Evolutionary conservation across 768 basidiomycete species (phyloP).

Genomic region (Naematelia aurantialba): DNA sequence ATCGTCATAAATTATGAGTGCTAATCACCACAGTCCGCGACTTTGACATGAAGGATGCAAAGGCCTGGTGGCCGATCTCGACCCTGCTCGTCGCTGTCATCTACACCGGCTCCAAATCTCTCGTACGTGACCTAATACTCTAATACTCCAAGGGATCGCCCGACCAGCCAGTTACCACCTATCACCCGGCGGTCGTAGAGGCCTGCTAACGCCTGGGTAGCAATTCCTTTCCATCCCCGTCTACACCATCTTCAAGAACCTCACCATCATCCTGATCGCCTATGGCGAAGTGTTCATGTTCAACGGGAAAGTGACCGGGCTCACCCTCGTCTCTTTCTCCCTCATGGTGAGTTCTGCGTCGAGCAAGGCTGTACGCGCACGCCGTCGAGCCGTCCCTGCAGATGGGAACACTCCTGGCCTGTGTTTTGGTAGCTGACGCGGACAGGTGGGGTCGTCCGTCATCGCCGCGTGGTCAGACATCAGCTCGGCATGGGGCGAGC

Average conservation of each 20-base stretch:
- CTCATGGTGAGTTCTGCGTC: slow-evolving; percentile 64
- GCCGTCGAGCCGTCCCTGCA: no score
- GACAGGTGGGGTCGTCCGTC: slow-evolving; percentile 71
- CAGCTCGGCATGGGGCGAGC: slow-evolving; percentile 50
- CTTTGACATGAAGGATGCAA: slow-evolving; percentile 79
- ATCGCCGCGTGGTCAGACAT: slow-evolving; percentile 95
- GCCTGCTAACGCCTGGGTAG: slow-evolving; percentile 52
- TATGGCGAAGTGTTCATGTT: slow-evolving; percentile 99
- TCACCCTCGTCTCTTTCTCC: slow-evolving; percentile 83
- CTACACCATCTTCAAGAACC: slow-evolving; percentile 92
- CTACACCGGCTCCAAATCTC: slow-evolving; percentile 93
- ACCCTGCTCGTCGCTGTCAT: slow-evolving; percentile 88
- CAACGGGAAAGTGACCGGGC: slow-evolving; percentile 75
- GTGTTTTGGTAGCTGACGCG: no score
- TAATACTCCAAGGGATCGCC: not conserved
- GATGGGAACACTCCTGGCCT: no score
- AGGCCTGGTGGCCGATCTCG: slow-evolving; percentile 91
- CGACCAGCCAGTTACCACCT: not conserved
- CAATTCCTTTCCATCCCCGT: slow-evolving; percentile 95
- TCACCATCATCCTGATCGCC: slow-evolving; percentile 96
- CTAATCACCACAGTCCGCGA: slow-evolving; percentile 56
- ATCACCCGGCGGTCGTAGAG: no score
- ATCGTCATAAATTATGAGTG: not conserved
- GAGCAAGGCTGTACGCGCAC: not conserved
- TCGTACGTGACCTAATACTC: no score